These are phyloP conservation scores for Hibiscus tridactylites DNA, from an alignment of 345 rosid species.

Conservation along the genomic window DNA sequence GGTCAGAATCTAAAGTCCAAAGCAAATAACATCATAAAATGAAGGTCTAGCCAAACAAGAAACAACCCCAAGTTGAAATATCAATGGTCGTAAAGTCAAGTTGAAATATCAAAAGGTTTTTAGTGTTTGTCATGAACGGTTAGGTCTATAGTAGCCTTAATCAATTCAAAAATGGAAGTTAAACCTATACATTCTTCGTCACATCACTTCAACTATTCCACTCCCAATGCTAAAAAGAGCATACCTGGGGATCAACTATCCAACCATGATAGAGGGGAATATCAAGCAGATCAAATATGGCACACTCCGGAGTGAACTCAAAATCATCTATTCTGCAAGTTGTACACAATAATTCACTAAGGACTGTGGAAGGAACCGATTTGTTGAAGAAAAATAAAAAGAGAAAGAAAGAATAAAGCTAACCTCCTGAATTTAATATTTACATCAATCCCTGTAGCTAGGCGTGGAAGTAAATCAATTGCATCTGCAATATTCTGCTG, in stretches of 20 bases:
- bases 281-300: slow-evolving; percentile 94
- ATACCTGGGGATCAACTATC: slow-evolving; percentile 97
- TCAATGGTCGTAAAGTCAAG: too few species aligned
- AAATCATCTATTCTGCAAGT: slow-evolving; percentile 90
- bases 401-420: neutral
- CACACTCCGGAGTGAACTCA: slow-evolving; percentile 93
- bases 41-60: neutral
- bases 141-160: neutral
- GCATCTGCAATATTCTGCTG: slow-evolving; percentile 96
- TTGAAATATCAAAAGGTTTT: neutral
- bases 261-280: slow-evolving; percentile 96
- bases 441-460: slow-evolving; percentile 95
- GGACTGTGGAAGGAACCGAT: neutral
- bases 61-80: too few species aligned
- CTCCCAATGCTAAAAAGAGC: slow-evolving; percentile 4
- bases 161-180: neutral
- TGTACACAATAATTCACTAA: slow-evolving; percentile 10
- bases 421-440: slow-evolving; percentile 92
- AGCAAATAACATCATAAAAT: neutral
- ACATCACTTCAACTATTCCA: neutral
- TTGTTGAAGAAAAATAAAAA: neutral
- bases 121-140: neutral
- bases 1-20: too few species aligned
- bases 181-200: neutral
- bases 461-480: slow-evolving; percentile 81